Evolutionary conservation across 1,139 yeast genomes (phyloP).

Genomic region (Candida labiduridarum): DNA sequence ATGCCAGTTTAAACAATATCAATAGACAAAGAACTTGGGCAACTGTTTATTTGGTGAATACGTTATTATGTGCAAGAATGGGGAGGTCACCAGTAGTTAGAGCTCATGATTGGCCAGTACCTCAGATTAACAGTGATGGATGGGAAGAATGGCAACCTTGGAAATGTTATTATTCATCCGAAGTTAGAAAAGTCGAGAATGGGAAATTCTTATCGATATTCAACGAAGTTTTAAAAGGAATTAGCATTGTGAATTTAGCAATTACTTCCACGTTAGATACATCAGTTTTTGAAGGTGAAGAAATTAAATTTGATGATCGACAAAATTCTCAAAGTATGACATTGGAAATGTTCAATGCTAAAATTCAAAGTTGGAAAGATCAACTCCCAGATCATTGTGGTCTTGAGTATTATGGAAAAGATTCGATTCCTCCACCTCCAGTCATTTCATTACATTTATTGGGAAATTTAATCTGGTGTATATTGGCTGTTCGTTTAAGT

Average conservation of each 20-base stretch:
- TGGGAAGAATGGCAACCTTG: constrained; percentile 32
- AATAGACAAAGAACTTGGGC: constrained; percentile 30
- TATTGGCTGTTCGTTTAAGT: constrained; percentile 22
- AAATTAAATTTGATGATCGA: constrained; percentile 15
- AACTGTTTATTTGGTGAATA: constrained; percentile 23
- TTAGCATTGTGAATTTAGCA: constrained; percentile 23
- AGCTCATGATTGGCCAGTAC: constrained; percentile 28
- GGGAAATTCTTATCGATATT: constrained; percentile 24
- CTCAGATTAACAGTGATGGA: constrained; percentile 22
- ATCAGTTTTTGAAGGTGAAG: constrained; percentile 13
- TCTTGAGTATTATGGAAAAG: constrained; percentile 11
- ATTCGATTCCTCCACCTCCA: constrained; percentile 17
- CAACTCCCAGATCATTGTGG: constrained; percentile 21
- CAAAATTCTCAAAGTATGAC: constrained; percentile 18
- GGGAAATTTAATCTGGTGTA: constrained; percentile 23
- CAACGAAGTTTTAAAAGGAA: constrained; percentile 21
- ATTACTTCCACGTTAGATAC: constrained; percentile 24
- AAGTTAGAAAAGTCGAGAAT: constrained; percentile 19
- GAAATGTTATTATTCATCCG: constrained; percentile 19
- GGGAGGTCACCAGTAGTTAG: constrained; percentile 27
- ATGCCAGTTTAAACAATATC: constrained; percentile 19
- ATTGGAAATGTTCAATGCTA: constrained; percentile 19
- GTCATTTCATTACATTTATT: constrained; percentile 19
- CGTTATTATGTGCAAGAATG: constrained; percentile 25
- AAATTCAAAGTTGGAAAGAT: constrained; percentile 16